Conservation (phyloP, 495 filamentous ascomycete species). For the Hyaloscypha variabilis region DNA sequence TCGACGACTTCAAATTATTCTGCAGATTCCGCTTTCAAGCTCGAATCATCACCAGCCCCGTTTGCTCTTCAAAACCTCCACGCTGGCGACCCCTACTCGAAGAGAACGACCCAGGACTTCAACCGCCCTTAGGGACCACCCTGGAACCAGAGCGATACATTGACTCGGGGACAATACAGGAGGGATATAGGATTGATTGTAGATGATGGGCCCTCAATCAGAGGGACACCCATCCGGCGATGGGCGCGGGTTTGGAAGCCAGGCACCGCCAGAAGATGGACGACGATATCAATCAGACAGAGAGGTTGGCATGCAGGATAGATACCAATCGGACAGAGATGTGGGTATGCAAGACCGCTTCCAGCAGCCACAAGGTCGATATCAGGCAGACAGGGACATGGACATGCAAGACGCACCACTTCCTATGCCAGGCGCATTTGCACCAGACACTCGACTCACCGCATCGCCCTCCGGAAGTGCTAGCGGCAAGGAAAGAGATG, state of each 20-base stretch:
- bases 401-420: slow-evolving; percentile 21
- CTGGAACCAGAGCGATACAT: slow-evolving; percentile 4
- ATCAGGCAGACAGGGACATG: slow-evolving; percentile 19
- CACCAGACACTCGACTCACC: slow-evolving; percentile 22
- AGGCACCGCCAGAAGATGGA: slow-evolving; percentile 17
- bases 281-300: slow-evolving; percentile 28
- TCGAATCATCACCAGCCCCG: background rate
- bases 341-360: slow-evolving; percentile 15
- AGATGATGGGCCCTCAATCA: slow-evolving; percentile 32
- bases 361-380: slow-evolving; percentile 4
- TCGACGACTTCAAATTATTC: slow-evolving; percentile 24
- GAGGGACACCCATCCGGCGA: slow-evolving; percentile 35
- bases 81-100: slow-evolving; percentile 20
- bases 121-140: slow-evolving; percentile 9
- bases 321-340: slow-evolving; percentile 22
- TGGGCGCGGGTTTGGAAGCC: slow-evolving; percentile 25
- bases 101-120: slow-evolving; percentile 13
- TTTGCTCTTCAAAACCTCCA: slow-evolving; percentile 10
- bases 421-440: slow-evolving; percentile 26
- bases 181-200: background rate
- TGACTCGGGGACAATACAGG: slow-evolving; percentile 7
- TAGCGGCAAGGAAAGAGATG: slow-evolving; percentile 24
- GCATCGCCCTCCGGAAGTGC: slow-evolving; percentile 26
- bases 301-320: slow-evolving; percentile 19
- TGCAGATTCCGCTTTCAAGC: slow-evolving; percentile 17